These are phyloP conservation scores for Plasmodium vinckei DNA, from an alignment of 169 alveolate species.

Conservation along the genomic window DNA sequence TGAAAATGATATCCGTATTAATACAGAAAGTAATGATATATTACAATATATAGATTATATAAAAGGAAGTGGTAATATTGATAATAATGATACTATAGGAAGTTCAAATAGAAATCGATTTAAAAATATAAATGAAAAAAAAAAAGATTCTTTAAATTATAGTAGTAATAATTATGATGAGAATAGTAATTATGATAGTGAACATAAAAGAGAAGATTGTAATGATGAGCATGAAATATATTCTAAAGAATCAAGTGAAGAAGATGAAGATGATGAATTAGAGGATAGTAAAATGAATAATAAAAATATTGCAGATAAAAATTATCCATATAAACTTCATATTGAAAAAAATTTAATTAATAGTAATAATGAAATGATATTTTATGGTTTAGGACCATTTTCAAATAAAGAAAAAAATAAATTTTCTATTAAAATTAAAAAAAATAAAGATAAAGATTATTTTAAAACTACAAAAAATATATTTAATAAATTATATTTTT, in stretches of 20 bases:
- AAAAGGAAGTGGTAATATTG: not conserved
- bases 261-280: slow-evolving; percentile 7
- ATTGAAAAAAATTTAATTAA: slow-evolving; percentile 28
- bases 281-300: slow-evolving; percentile 11
- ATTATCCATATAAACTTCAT: slow-evolving; percentile 38
- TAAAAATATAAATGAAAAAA: not conserved
- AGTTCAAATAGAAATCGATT: not conserved
- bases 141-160: not conserved
- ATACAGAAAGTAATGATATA: not conserved
- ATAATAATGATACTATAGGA: not conserved
- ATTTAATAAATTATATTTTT: slow-evolving; percentile 33
- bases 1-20: not conserved
- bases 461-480: slow-evolving; percentile 26
- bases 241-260: slow-evolving; percentile 59
- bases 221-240: slow-evolving; percentile 7
- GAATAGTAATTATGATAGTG: not conserved
- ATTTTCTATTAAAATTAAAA: slow-evolving; percentile 21
- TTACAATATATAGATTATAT: not conserved
- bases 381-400: slow-evolving; percentile 41
- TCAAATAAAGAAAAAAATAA: slow-evolving; percentile 61
- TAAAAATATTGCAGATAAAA: slow-evolving; percentile 7
- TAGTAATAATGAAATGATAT: slow-evolving; percentile 53
- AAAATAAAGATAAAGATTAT: slow-evolving; percentile 10
- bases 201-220: not conserved
- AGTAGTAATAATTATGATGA: not conserved